These are phyloP conservation scores for Penicillium thymicola DNA, from an alignment of 2,329 filamentous ascomycete genomes.

Conservation along the genomic window DNA sequence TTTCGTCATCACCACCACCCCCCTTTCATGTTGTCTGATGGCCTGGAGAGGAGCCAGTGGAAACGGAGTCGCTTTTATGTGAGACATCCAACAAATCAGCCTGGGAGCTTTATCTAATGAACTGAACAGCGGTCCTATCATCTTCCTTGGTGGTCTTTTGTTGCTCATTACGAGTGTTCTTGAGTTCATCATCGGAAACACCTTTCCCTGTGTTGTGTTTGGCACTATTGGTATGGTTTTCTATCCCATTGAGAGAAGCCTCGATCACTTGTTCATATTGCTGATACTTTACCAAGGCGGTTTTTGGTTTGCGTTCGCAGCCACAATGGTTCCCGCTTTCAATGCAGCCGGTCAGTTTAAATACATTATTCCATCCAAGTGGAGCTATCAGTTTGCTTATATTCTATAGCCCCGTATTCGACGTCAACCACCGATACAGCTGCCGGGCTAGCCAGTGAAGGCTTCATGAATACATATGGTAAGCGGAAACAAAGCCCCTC, in stretches of 20 bases:
- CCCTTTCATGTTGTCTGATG: slow-evolving; percentile 27
- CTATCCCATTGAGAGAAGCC: neutral
- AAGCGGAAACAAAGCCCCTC: neutral
- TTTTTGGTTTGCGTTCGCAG: slow-evolving; percentile 58
- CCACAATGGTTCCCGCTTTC: slow-evolving; percentile 54
- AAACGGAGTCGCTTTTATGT: slow-evolving; percentile 26
- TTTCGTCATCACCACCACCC: slow-evolving; percentile 28
- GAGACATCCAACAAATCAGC: slow-evolving; percentile 2
- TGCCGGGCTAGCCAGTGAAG: slow-evolving; percentile 20
- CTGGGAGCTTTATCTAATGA: neutral
- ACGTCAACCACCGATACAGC: slow-evolving; percentile 24
- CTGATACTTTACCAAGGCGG: slow-evolving; percentile 26
- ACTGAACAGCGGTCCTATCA: slow-evolving; percentile 44
- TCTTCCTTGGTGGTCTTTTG: slow-evolving; percentile 55
- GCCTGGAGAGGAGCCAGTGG: slow-evolving; percentile 27
- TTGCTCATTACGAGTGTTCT: slow-evolving; percentile 53
- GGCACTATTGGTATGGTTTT: slow-evolving; percentile 45
- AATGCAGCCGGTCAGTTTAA: slow-evolving; percentile 49
- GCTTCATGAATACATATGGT: slow-evolving; percentile 28
- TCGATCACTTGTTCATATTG: neutral
- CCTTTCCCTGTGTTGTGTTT: slow-evolving; percentile 59
- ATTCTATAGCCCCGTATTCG: slow-evolving; percentile 24
- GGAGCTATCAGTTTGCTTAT: neutral
- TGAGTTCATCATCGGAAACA: slow-evolving; percentile 59
- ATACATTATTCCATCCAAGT: slow-evolving; percentile 53